These are phyloP conservation scores for Gastrolobium bilobum DNA, from an alignment of 306 rosid species.

Conservation along the genomic window DNA sequence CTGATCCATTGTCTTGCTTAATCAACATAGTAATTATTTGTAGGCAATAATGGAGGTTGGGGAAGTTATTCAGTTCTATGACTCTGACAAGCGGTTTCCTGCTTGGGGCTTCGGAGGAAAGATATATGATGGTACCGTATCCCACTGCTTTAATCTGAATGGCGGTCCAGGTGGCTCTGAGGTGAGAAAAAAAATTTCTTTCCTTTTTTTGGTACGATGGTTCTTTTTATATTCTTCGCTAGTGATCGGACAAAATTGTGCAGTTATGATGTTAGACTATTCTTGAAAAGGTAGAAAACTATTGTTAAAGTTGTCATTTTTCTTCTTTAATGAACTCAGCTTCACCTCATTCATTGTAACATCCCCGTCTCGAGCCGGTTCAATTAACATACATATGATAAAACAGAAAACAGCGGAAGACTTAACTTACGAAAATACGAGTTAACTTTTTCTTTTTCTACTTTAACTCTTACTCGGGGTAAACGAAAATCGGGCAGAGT, in stretches of 20 bases:
- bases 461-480: too few relatives aligned
- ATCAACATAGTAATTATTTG: slow-evolving; percentile 40
- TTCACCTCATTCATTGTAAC: slow-evolving; percentile 6
- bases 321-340: neutral
- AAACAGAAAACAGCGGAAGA: too few relatives aligned
- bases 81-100: slow-evolving; percentile 76
- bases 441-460: too few relatives aligned
- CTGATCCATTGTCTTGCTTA: slow-evolving; percentile 7
- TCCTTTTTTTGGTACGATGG: neutral
- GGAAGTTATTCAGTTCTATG: slow-evolving; percentile 90
- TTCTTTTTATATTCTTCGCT: slow-evolving; percentile 25
- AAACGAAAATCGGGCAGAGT: too few relatives aligned
- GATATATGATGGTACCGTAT: slow-evolving; percentile 52
- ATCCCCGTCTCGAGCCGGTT: too few relatives aligned
- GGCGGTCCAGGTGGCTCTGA: slow-evolving; percentile 59
- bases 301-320: neutral
- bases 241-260: neutral
- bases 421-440: too few relatives aligned
- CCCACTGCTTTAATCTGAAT: slow-evolving; percentile 88
- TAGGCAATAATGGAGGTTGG: slow-evolving; percentile 90
- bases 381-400: too few relatives aligned
- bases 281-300: neutral
- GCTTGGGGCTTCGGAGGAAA: slow-evolving; percentile 98
- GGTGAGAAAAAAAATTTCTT: slow-evolving; percentile 52
- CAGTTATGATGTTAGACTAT: slow-evolving; percentile 5